Conservation (phyloP, 2,329 filamentous ascomycete genomes). For the Trichophyton schoenleinii region DNA sequence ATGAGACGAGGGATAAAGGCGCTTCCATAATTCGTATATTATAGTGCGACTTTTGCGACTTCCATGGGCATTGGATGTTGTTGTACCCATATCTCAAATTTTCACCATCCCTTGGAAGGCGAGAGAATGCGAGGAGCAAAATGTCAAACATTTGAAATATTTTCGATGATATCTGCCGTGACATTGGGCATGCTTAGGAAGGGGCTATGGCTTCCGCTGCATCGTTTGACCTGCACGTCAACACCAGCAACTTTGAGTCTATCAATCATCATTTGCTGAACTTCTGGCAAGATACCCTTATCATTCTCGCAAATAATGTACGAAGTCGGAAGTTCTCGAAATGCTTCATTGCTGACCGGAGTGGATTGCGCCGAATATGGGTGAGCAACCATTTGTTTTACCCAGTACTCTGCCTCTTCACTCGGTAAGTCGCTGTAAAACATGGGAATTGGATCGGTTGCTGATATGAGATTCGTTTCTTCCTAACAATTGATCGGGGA, state of each 20-base stretch:
- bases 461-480: constrained; percentile 1
- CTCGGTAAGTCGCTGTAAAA: constrained; percentile 6
- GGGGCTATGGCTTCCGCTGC: constrained; percentile 5
- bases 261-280: constrained; percentile 6
- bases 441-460: not conserved
- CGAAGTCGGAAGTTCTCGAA: constrained; percentile 6
- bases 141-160: not conserved
- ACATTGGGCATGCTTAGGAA: constrained; percentile 6
- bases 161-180: constrained; percentile 2
- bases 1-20: not conserved
- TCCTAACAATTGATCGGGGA: not conserved
- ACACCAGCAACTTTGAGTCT: constrained; percentile 4
- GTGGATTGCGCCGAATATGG: constrained; percentile 5
- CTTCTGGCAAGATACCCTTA: constrained; percentile 3
- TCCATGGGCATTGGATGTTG: not conserved
- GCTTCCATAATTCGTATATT: not conserved
- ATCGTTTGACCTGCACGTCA: not conserved
- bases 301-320: constrained; percentile 10
- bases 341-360: constrained; percentile 7
- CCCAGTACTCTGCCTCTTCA: constrained; percentile 7
- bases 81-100: not conserved
- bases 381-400: constrained; percentile 5
- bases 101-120: not conserved
- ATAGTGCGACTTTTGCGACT: not conserved
- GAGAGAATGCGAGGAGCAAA: not conserved